Percentiles rank a stretch among this genome's conserved stretches.
These are phyloP conservation scores for Aspergillus sojae DNA, from an alignment of 2,329 filamentous ascomycete genomes.

Conservation along the genomic window DNA sequence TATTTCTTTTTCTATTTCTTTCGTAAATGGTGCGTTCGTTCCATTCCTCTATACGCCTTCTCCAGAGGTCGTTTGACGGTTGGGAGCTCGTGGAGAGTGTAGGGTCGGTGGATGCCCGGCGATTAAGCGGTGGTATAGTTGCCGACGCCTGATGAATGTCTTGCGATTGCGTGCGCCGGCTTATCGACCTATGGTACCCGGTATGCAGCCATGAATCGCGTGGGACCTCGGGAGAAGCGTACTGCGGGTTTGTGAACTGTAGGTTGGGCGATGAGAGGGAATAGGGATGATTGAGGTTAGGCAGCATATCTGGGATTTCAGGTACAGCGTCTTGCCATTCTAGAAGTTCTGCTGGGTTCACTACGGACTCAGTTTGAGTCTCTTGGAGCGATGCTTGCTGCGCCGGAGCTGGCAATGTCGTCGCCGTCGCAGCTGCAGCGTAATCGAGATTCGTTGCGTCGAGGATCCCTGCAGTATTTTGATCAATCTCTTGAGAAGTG, in stretches of 20 bases:
- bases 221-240: slow-evolving; percentile 23
- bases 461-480: neutral
- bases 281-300: slow-evolving; percentile 28
- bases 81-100: slow-evolving; percentile 28
- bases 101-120: slow-evolving; percentile 38
- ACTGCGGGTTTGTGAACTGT: slow-evolving; percentile 26
- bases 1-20: slow-evolving; percentile 36
- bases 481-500: neutral
- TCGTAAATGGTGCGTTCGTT: slow-evolving; percentile 42
- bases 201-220: slow-evolving; percentile 19
- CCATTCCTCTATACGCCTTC: slow-evolving; percentile 43
- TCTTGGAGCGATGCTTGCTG: slow-evolving; percentile 2
- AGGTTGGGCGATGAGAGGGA: slow-evolving; percentile 39
- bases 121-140: slow-evolving; percentile 19
- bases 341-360: slow-evolving; percentile 2
- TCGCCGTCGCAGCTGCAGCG: neutral
- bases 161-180: slow-evolving; percentile 24
- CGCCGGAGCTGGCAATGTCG: neutral
- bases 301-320: slow-evolving; percentile 14
- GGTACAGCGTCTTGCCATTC: slow-evolving; percentile 17
- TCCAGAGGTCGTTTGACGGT: slow-evolving; percentile 39
- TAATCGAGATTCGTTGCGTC: neutral
- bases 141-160: slow-evolving; percentile 16
- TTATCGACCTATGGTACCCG: slow-evolving; percentile 14
- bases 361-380: slow-evolving; percentile 1